phyloP scores from a whole-genome alignment of 805 yeast genomes.

The Candida patagonica region DNA sequence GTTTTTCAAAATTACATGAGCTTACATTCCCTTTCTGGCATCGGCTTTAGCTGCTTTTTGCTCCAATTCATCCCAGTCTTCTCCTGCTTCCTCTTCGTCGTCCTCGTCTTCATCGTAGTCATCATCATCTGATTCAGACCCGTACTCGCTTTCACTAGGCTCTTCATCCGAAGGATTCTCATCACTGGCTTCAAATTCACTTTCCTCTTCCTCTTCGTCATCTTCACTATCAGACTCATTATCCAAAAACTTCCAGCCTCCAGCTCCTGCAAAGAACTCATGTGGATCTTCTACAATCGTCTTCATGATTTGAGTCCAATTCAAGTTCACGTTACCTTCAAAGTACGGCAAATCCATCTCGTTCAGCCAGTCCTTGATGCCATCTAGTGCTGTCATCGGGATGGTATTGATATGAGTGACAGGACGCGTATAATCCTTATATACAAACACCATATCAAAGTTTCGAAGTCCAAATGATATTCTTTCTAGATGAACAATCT shows the following conservation, averaged over 20 bases:
- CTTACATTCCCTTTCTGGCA: conserved; percentile 5
- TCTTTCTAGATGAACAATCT: conserved; percentile 91
- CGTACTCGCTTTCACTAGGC: conserved; percentile 32
- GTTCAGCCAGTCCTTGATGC: conserved; percentile 93
- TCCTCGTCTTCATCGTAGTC: conserved; percentile 27
- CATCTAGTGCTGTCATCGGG: conserved; percentile 86
- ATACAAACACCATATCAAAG: conserved; percentile 93
- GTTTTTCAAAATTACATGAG: background rate
- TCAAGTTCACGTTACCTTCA: conserved; percentile 91
- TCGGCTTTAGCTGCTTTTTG: conserved; percentile 37
- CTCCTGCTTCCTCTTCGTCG: conserved; percentile 26
- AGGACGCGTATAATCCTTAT: conserved; percentile 79
- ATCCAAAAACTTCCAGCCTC: conserved; percentile 93
- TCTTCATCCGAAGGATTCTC: conserved; percentile 46
- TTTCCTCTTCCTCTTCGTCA: conserved; percentile 61
- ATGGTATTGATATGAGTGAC: conserved; percentile 91
- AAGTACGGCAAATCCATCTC: conserved; percentile 93
- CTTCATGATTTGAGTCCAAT: conserved; percentile 94
- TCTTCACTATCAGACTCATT: conserved; percentile 82
- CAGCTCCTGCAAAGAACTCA: conserved; percentile 75
- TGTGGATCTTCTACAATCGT: conserved; percentile 87
- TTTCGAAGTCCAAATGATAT: conserved; percentile 95
- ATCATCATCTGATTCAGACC: conserved; percentile 27
- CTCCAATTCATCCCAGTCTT: conserved; percentile 55
- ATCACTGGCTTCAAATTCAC: conserved; percentile 54